These are phyloP conservation scores for Coniochaeta sp. DNA, from an alignment of 2,329 filamentous ascomycete species.

Conservation along the genomic window DNA sequence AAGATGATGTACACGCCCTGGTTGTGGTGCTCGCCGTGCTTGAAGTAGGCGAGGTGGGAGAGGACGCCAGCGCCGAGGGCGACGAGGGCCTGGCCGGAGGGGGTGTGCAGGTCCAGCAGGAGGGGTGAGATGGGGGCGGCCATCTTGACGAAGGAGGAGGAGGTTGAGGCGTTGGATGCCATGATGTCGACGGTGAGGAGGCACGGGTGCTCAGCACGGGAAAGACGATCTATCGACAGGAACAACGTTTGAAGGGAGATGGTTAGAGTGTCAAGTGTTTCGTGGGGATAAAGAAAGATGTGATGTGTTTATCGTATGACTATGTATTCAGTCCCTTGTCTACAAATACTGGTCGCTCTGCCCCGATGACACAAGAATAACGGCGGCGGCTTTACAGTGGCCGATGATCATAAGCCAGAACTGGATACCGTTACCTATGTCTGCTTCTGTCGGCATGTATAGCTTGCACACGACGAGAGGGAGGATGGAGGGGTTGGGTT, in stretches of 20 bases:
- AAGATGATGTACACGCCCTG: slow-evolving; percentile 1
- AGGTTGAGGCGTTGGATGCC: background rate
- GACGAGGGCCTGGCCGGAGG: slow-evolving; percentile 2
- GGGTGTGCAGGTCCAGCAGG: background rate
- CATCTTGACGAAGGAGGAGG: background rate
- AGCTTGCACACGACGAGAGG: no score
- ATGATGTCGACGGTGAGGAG: background rate
- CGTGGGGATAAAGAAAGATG: no score
- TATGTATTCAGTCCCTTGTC: no score
- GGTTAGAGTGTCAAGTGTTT: background rate
- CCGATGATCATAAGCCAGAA: no score
- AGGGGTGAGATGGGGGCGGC: background rate
- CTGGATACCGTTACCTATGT: no score
- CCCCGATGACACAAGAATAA: no score
- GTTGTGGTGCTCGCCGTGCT: slow-evolving; percentile 7
- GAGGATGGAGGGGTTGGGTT: no score
- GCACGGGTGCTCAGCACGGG: background rate
- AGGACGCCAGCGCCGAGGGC: slow-evolving; percentile 4
- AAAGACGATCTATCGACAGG: no score
- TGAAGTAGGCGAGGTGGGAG: slow-evolving; percentile 7
- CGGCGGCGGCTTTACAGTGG: no score
- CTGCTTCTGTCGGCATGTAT: no score
- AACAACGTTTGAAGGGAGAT: background rate
- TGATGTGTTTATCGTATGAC: no score
- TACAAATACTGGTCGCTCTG: no score